A percentile compares a stretch with the other conserved stretches of the same genome.
Evolutionary conservation across 768 basidiomycete genomes (phyloP).

Genomic region (Botryobasidium botryosum): DNA sequence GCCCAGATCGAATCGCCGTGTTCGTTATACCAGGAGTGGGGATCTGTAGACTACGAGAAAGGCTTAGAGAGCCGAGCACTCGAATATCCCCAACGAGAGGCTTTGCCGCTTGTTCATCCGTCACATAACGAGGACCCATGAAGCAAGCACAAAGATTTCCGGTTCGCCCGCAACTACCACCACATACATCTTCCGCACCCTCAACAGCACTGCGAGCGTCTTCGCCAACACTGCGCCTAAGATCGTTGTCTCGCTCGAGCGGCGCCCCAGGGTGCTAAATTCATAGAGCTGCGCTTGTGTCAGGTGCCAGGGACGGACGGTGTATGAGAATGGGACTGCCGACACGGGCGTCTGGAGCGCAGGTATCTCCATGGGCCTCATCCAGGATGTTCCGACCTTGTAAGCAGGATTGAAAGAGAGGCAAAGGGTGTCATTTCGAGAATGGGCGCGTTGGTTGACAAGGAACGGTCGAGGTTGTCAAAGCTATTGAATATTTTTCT

Average conservation of each 20-base stretch:
- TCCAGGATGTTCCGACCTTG: constrained; percentile 62
- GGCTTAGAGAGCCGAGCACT: too few relatives aligned
- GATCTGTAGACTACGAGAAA: too few relatives aligned
- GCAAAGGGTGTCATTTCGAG: constrained; percentile 59
- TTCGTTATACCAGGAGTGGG: too few relatives aligned
- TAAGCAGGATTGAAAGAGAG: constrained; percentile 54
- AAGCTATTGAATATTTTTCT: too few relatives aligned
- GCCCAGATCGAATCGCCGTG: too few relatives aligned
- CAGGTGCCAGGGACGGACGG: constrained; percentile 25
- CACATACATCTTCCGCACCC: constrained; percentile 76
- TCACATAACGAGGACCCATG: too few relatives aligned
- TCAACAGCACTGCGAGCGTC: constrained; percentile 70
- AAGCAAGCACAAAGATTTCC: too few relatives aligned
- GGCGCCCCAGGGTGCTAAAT: constrained; percentile 72
- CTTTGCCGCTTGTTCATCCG: too few relatives aligned
- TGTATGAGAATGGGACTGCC: constrained; percentile 70
- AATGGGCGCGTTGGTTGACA: too few relatives aligned
- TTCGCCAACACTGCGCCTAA: constrained; percentile 70
- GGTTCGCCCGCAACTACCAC: constrained; percentile 29
- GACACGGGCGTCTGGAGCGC: constrained; percentile 73
- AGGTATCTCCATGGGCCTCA: constrained; percentile 26
- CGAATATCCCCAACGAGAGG: too few relatives aligned
- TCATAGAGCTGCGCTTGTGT: constrained; percentile 52
- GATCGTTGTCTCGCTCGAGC: constrained; percentile 76
- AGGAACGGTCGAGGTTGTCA: too few relatives aligned